Evolutionary conservation across 2,329 filamentous ascomycete genomes (phyloP).

Genomic region (Lachnum nothofagi): DNA sequence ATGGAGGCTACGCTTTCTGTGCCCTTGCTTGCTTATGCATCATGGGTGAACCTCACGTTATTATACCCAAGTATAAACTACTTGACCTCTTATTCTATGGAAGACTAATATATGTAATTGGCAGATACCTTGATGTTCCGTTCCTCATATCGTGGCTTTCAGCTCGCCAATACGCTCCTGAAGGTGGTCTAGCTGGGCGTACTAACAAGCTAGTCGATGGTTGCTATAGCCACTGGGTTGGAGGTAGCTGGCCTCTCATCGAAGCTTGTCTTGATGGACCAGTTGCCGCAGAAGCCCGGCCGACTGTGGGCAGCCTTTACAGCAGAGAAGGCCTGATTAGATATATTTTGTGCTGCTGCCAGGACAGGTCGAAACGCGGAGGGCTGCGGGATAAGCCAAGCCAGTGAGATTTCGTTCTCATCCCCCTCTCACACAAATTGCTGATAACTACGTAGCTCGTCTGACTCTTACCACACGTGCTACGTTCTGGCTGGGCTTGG

Average conservation of each 20-base stretch:
- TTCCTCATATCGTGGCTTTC: conserved; percentile 82
- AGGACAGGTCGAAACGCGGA: conserved; percentile 64
- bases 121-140: conserved; percentile 70
- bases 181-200: conserved; percentile 87
- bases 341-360: conserved; percentile 87
- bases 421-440: conserved; percentile 16
- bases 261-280: conserved; percentile 67
- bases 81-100: conserved; percentile 1
- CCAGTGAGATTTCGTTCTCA: conserved; percentile 50
- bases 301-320: conserved; percentile 52
- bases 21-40: conserved; percentile 84
- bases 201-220: conserved; percentile 98
- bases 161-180: conserved; percentile 80
- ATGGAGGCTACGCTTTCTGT: conserved; percentile 95
- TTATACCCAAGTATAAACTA: conserved; percentile 62
- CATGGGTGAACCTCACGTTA: conserved; percentile 70
- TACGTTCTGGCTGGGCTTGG: conserved; percentile 86
- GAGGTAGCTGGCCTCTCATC: conserved; percentile 86
- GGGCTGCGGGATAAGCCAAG: conserved; percentile 91
- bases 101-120: conserved; percentile 21
- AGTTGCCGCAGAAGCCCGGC: conserved; percentile 21
- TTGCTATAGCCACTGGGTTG: conserved; percentile 98
- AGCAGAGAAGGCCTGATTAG: conserved; percentile 78
- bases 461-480: conserved; percentile 89
- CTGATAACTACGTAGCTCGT: conserved; percentile 45